A percentile compares a stretch with the other conserved stretches of the same genome.
These are phyloP conservation scores for Mycogone perniciosa DNA, from an alignment of 2,329 filamentous ascomycete genomes.

Conservation along the genomic window DNA sequence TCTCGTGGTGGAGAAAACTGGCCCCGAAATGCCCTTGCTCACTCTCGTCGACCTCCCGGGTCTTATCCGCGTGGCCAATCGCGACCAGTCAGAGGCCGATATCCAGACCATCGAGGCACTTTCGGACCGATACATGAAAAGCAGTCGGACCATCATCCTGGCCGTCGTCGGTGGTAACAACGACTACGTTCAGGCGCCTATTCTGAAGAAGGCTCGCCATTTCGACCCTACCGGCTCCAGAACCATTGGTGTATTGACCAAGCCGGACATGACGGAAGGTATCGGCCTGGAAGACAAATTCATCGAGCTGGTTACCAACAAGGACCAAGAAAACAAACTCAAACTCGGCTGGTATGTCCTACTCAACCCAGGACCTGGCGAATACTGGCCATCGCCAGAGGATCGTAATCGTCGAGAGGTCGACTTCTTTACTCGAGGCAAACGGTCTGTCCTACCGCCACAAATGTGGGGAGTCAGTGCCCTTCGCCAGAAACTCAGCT, in stretches of 20 bases:
- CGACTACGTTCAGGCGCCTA: conserved; percentile 47
- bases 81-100: conserved; percentile 46
- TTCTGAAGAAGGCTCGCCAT: conserved; percentile 43
- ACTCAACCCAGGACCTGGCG: conserved; percentile 42
- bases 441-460: conserved; percentile 42
- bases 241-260: conserved; percentile 47
- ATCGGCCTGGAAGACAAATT: conserved; percentile 50
- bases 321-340: conserved; percentile 44
- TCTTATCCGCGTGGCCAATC: conserved; percentile 47
- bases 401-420: conserved; percentile 38
- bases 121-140: conserved; percentile 50
- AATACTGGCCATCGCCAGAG: conserved; percentile 37
- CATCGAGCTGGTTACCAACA: conserved; percentile 46
- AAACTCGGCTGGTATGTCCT: conserved; percentile 47
- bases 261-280: conserved; percentile 46
- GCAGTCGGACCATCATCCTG: conserved; percentile 48
- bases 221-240: conserved; percentile 44
- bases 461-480: conserved; percentile 42
- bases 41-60: conserved; percentile 58
- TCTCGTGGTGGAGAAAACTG: conserved; percentile 52
- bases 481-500: conserved; percentile 42
- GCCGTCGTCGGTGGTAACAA: conserved; percentile 51
- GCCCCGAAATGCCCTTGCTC: conserved; percentile 52
- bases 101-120: conserved; percentile 46
- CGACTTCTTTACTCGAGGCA: conserved; percentile 44